Evolutionary conservation across 495 filamentous ascomycete genomes (phyloP), one percentile per base, ranked within the genome.

Genomic region (Cairneyella variabilis): DNA sequence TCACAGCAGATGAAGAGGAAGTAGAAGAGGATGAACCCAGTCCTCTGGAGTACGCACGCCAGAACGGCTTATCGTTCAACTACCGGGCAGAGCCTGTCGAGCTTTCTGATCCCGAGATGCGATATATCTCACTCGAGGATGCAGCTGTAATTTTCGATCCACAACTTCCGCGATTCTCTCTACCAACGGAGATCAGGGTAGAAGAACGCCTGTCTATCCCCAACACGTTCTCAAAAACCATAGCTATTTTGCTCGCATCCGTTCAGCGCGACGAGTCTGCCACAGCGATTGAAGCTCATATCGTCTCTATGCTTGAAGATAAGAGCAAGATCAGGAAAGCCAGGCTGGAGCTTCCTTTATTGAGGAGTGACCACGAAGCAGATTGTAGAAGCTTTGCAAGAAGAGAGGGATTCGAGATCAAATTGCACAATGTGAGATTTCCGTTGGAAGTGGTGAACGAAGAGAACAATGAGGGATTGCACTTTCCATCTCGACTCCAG

Each of bases 381-480:
- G 76, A 83, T 50, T 67, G 69, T 30, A 60, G 60, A 25, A 56
- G 66, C 20, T 61, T 75, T 26, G 58, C 59, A 3, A 62, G 62
- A 23, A 54, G 61, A 39, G 56, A 77, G 5, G 52, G 59, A 21
- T 54, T 62, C 11, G 67, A 71, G 21, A 50, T 60, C 3, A 49
- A 67, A 7, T 53, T 79, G 25, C 51, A 66, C 7, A 62, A 69
- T 22, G 62, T 71, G 16, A 62, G 53, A 26, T 67, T 83, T 11
- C 78, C 78, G 16, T 53, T 73, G 2, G 74, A 83, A 44, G 64
- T 64, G 3, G 57, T 72, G 9, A 66, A 76, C 46, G 60, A 62
- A 5, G 71, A 74, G 26, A 67, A 71, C 23, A 79, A 76, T 39
- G 80, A 82, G 62, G 76, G 73, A 9, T 52, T 78, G 5, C 51